Conservation (phyloP, 345 rosid genomes). For the Laguncularia racemosa region DNA sequence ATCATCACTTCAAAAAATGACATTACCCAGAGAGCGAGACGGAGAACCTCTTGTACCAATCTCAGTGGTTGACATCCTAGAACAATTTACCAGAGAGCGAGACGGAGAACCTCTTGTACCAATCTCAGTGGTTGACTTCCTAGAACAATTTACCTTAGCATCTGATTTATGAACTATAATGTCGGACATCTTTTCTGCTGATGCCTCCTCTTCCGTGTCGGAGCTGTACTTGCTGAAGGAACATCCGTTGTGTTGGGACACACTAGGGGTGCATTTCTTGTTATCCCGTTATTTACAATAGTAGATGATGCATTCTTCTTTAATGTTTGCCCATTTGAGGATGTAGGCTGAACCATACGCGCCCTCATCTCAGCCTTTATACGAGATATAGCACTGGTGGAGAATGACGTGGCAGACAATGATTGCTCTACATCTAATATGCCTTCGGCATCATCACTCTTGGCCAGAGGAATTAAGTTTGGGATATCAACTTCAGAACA, state of each 20-base stretch:
- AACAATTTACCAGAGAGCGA: slow-evolving; percentile 1
- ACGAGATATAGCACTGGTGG: slow-evolving; percentile 11
- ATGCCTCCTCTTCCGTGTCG: slow-evolving; percentile 14
- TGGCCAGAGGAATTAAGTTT: background rate
- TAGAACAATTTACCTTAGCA: slow-evolving; percentile 4
- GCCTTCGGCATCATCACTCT: slow-evolving; percentile 4
- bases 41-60: background rate
- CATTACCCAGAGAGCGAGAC: slow-evolving; percentile 1
- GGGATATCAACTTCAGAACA: slow-evolving; percentile 11
- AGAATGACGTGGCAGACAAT: slow-evolving; percentile 3
- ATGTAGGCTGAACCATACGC: slow-evolving; percentile 11
- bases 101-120: background rate
- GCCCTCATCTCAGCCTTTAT: slow-evolving; percentile 26
- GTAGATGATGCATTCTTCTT: slow-evolving; percentile 9
- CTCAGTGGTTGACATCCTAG: background rate
- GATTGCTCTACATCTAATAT: slow-evolving; percentile 10
- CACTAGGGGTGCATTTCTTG: background rate
- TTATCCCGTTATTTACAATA: background rate
- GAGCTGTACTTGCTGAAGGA: slow-evolving; percentile 25
- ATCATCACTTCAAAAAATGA: slow-evolving; percentile 6
- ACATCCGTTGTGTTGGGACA: background rate
- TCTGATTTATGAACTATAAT: background rate
- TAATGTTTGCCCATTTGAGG: slow-evolving; percentile 5
- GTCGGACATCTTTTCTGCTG: too few species aligned
- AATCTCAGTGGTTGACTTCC: background rate